Percentiles rank a stretch among this genome's conserved stretches.
Conservation (phyloP, 768 basidiomycete species). For the Paxillus rubicundulus region DNA sequence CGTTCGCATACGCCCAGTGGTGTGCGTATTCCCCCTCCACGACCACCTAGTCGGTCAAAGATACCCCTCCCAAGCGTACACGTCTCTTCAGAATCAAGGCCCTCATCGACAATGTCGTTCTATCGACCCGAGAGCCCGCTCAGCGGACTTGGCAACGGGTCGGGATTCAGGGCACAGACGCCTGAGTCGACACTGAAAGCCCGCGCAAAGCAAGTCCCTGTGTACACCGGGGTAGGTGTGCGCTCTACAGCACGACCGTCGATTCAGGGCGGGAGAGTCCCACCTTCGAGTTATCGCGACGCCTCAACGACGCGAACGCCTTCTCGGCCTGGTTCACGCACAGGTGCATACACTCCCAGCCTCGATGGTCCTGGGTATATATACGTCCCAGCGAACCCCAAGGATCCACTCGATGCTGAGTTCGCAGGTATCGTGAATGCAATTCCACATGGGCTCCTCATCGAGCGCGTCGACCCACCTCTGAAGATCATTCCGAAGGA, state of each 20-base stretch:
- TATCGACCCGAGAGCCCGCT: conserved; percentile 56
- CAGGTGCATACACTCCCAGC: conserved; percentile 61
- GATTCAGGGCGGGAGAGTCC: conserved; percentile 41
- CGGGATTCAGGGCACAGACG: conserved; percentile 57
- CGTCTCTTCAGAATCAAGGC: conserved; percentile 65
- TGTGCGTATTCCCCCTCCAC: conserved; percentile 49
- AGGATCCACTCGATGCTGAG: conserved; percentile 82
- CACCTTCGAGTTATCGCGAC: conserved; percentile 79
- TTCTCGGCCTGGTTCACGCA: conserved; percentile 64
- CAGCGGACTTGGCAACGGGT: conserved; percentile 31
- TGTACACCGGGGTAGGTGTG: conserved; percentile 44
- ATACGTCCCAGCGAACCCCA: conserved; percentile 62
- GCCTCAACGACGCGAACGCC: conserved; percentile 51
- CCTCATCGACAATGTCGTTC: conserved; percentile 69
- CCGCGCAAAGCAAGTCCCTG: conserved; percentile 56
- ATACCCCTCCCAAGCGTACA: conserved; percentile 78
- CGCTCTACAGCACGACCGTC: conserved; percentile 42
- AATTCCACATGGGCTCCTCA: conserved; percentile 70
- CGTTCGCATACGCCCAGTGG: conserved; percentile 42
- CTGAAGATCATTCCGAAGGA: conserved; percentile 61
- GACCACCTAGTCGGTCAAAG: conserved; percentile 81
- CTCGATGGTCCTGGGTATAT: conserved; percentile 53
- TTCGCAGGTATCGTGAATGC: conserved; percentile 74
- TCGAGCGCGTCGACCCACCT: conserved; percentile 81
- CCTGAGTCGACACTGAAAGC: conserved; percentile 63